Evolutionary conservation across 495 filamentous ascomycete genomes (phyloP), one percentile per base, ranked within the genome.

Genomic region (Xylona heveae): DNA sequence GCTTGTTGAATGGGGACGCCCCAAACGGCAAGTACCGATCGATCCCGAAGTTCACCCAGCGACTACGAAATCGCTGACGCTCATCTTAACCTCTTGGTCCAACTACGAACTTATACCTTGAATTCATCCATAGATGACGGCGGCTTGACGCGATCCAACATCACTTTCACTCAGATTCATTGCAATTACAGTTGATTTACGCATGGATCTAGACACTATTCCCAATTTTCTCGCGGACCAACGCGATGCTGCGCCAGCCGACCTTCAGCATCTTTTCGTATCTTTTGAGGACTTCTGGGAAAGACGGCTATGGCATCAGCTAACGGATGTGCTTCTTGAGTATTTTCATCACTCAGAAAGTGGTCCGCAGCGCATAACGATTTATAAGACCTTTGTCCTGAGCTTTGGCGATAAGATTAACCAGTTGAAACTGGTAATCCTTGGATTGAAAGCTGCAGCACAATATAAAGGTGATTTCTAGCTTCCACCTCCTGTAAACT

Each of bases 331-430:
- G 20, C 62, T 95, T 34, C 61, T 95, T 38, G 70, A 88, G 36
- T 94, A 83, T 61, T 97, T 94, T 64, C 70, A 74, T 38, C 50
- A 74, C 48, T 64, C 71, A 31, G 71, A 74, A 47, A 94, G 82
- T 53, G 74, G 66, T 24, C 63, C 69, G 25, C 81, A 91, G 53
- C 71, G 88, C 44, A 67, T 95, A 58, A 60, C 71, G 31, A 68
- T 95, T 52, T 99, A 83, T 64, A 78, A 85, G 53, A 73, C 67
- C 45, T 99, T 99, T 61, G 76, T 99, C 51, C 68, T 83, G 50
- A 85, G 75, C 54, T 99, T 99, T 48, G 76, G 81, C 36, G 81
- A 91, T 43, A 92, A 88, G 65, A 93, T 95, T 64, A 99, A 95
- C 59, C 83, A 94, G 58, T 70, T 95, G 26, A 92, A 92, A 63